Conservation (phyloP, 768 basidiomycete genomes). For the Rhodotorula toruloides region DNA sequence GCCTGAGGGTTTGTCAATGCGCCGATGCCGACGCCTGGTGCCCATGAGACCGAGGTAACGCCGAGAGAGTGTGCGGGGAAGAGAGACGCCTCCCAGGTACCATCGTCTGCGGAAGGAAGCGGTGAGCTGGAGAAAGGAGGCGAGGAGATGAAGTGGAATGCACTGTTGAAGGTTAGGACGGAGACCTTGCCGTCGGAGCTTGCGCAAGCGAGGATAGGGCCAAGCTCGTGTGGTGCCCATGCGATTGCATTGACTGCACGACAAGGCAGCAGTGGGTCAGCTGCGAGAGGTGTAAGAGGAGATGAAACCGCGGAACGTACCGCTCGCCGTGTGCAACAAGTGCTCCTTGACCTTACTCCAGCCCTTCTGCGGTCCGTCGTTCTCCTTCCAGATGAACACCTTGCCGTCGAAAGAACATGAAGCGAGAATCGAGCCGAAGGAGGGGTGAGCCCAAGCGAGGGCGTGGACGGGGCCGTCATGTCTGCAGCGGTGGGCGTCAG, state of each 20-base stretch:
- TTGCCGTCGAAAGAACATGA: constrained; percentile 99
- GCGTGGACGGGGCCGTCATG: constrained; percentile 99
- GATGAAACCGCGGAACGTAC: constrained; percentile 51
- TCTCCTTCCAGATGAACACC: constrained; percentile 97
- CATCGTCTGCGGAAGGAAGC: constrained; percentile 64
- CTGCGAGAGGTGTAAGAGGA: not conserved
- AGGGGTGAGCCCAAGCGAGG: constrained; percentile 96
- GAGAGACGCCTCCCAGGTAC: constrained; percentile 89
- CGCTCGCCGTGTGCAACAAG: constrained; percentile 84
- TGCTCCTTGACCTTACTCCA: constrained; percentile 98
- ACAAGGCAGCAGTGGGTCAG: not conserved
- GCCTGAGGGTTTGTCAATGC: constrained; percentile 64
- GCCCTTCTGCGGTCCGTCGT: constrained; percentile 49
- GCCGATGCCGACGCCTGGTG: constrained; percentile 80
- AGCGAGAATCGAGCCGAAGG: constrained; percentile 91
- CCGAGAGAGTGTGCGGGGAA: constrained; percentile 95
- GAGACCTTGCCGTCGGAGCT: constrained; percentile 96
- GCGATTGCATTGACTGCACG: constrained; percentile 85
- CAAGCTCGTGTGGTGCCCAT: constrained; percentile 98
- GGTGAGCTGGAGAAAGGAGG: not conserved
- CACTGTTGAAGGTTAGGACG: constrained; percentile 93
- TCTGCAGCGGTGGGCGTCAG: constrained; percentile 49
- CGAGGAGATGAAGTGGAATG: constrained; percentile 42
- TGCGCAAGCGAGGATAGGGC: constrained; percentile 92
- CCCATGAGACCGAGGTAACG: constrained; percentile 97